Evolutionary conservation across 2,329 filamentous ascomycete genomes (phyloP).

Genomic region (Davidsoniella eucalypti): DNA sequence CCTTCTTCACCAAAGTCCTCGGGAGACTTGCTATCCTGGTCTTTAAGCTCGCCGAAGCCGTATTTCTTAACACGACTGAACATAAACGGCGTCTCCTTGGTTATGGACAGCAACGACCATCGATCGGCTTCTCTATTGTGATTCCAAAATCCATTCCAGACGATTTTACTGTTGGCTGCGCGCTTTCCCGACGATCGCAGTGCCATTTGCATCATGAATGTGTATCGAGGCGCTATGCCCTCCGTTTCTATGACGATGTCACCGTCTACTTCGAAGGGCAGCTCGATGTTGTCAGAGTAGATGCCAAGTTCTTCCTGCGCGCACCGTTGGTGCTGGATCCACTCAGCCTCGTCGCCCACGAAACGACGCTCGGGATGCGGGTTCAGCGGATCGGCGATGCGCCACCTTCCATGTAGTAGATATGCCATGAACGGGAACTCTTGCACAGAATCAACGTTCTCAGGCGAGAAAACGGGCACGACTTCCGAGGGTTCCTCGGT

Average conservation of each 20-base stretch:
- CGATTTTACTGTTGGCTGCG: constrained; percentile 66
- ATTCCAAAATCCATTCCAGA: constrained; percentile 81
- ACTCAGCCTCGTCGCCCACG: not conserved
- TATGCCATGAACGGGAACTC: constrained; percentile 21
- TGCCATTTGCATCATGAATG: constrained; percentile 65
- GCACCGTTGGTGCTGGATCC: too few relatives aligned
- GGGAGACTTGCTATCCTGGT: too few relatives aligned
- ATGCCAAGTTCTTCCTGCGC: not conserved
- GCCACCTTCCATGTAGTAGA: constrained; percentile 43
- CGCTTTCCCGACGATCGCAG: constrained; percentile 47
- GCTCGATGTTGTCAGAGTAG: constrained; percentile 4
- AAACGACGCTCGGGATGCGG: constrained; percentile 20
- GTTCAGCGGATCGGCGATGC: constrained; percentile 20
- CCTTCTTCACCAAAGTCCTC: too few relatives aligned
- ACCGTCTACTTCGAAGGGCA: constrained; percentile 35
- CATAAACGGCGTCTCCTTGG: constrained; percentile 48
- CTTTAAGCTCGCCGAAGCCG: constrained; percentile 26
- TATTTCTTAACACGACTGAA: constrained; percentile 52
- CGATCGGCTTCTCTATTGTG: constrained; percentile 83
- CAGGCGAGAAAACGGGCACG: constrained; percentile 64
- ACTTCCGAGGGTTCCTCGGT: constrained; percentile 74
- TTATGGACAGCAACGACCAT: constrained; percentile 61
- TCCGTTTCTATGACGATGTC: constrained; percentile 76
- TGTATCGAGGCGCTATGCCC: constrained; percentile 61
- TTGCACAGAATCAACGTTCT: constrained; percentile 40